Evolutionary conservation across 768 basidiomycete species (phyloP), one percentile per base, ranked within the genome.

Genomic region (Lentinula lateritia): DNA sequence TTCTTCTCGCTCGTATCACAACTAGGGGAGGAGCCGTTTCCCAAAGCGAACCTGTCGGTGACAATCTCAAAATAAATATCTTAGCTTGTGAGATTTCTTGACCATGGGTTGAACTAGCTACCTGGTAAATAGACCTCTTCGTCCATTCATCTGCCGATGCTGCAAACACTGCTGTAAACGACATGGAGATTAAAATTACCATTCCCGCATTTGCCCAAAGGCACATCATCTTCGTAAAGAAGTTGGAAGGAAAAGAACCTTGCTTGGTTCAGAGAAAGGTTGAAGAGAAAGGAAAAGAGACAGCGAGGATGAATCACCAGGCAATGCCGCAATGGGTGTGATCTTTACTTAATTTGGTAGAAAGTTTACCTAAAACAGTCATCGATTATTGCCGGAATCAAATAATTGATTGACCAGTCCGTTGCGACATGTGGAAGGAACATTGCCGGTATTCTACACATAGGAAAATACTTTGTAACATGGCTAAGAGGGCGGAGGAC

Each of bases 31-130:
- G 79, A 73, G 43, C 75, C 75, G 12, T 76, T 69, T 9, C 81
- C 79, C 16, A 81, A 77, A 3, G 87, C 87, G 69, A 86, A 90
- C 50, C 89, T 80, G 72, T 90, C 89, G 6, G 84, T 85, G 50
- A 90, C 75, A 57, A 89, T 62, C 74, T 85, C 74, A 43, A 55
- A 7, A 45, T 36, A 18, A 9, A 39, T 39, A 39, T 39, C 38
- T 39, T 2, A 39, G 38, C 38, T 39, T 13, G 13, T 39, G 7
- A 9, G 18, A 35, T 43, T 23, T 1, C 4, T n/a, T n/a, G 5
- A 35, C 23, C 23, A 23, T 9, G 35, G 35, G 23, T 48, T 32
- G n/a, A 41, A 34, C 46, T 23, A 45, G 41, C n/a, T 13, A 70
- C 69, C 65, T 71, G 70, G 58, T 71, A 71, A 16, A 71, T 71